Percentiles rank a stretch among this genome's conserved stretches.
Conservation (phyloP, 352 stramenopile species). For the Phytopythium kandeliae region DNA sequence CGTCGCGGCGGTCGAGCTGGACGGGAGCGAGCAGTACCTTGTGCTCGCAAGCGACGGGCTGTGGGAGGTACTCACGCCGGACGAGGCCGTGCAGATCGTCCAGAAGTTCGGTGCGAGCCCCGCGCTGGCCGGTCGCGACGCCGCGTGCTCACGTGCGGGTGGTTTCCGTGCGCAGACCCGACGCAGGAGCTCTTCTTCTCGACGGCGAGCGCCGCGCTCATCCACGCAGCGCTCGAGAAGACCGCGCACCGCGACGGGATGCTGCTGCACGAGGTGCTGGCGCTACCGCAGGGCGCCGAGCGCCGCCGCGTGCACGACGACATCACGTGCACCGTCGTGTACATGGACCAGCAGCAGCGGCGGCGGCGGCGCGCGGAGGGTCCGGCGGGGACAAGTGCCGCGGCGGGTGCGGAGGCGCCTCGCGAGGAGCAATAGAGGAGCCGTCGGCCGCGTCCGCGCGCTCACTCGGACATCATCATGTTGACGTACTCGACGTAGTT, state of each 20-base stretch:
- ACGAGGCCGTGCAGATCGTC: conserved; percentile 63
- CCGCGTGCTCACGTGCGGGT: not conserved
- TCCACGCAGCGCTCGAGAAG: conserved; percentile 69
- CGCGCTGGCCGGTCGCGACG: no score
- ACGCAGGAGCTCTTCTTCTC: conserved; percentile 53
- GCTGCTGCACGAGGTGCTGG: conserved; percentile 63
- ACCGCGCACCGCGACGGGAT: conserved; percentile 61
- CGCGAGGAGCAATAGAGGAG: not conserved
- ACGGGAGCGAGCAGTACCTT: conserved; percentile 55
- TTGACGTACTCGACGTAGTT: conserved; percentile 94
- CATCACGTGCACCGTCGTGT: conserved; percentile 76
- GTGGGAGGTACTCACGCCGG: conserved; percentile 69
- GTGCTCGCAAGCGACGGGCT: conserved; percentile 81
- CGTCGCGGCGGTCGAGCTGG: conserved; percentile 39
- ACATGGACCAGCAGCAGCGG: conserved; percentile 26
- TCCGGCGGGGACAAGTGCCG: conserved; percentile 5
- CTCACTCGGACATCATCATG: conserved; percentile 92
- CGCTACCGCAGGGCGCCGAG: conserved; percentile 35
- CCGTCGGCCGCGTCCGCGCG: no score
- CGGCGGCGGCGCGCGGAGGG: no score
- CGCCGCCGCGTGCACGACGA: conserved; percentile 69
- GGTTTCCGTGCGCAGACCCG: conserved; percentile 16
- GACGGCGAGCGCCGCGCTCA: conserved; percentile 44
- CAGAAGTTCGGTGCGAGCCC: conserved; percentile 52
- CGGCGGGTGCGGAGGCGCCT: conserved; percentile 2